Evolutionary conservation across 495 filamentous ascomycete genomes (phyloP), one percentile per base, ranked within the genome.

Genomic region (Aspergillus asperescens): DNA sequence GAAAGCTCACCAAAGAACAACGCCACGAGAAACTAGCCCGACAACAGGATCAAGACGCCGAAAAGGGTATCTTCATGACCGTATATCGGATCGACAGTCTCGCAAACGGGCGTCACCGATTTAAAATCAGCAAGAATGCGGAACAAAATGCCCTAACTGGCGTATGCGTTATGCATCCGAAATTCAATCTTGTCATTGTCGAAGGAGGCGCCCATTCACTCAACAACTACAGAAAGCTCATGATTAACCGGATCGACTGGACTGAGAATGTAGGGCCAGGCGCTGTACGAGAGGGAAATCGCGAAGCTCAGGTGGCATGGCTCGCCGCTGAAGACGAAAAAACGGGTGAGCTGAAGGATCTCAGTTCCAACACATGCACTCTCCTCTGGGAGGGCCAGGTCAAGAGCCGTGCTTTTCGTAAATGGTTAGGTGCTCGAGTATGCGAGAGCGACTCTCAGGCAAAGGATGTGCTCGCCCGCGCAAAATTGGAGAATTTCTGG

Each of bases 401-500:
- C 62, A 89, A 88, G 63, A 74, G 77, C 18, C 80, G 85, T 40
- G 79, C 77, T 0, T 99, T 97, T 65, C 83, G 83, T 55, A 90
- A 86, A 55, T 97, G 91, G 87, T 58, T 77, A 2, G 84, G 84
- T 7, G 86, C 79, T 35, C 86, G 86, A 66, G 78, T 89, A 6
- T 94, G 88, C 64, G 94, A 95, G 68, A 90, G 85, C 7, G 93
- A 99, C 66, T 81, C 80, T 20, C 82, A 90, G 60, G 93, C 93
- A 7, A 86, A 87, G 69, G 88, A 96, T 55, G 78, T 83, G 28
- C 66, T 99, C 56, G 70, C 81, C 3, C 80, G 87, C 57, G 78
- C 80, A 6, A 96, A 95, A 73, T 86, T 96, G 82, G 93, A 97
- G 65, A 94, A 83, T 60, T 90, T 97, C 61, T 99, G 93, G 93